phyloP scores from a whole-genome alignment of 495 filamentous ascomycete genomes.

The Aspergillus saccharolyticus region DNA sequence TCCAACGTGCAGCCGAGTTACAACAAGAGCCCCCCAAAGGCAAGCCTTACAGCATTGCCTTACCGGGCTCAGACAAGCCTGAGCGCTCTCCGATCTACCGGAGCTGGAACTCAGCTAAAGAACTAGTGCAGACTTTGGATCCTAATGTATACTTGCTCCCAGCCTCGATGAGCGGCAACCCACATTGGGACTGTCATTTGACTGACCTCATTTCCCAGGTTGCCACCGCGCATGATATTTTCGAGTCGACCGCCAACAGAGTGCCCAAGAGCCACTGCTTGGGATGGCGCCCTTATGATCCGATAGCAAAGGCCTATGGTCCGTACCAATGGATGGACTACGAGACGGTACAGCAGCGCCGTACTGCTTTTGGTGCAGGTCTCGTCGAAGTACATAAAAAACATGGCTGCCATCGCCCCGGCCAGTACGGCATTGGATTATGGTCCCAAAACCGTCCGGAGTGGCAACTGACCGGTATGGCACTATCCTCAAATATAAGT shows the following conservation, averaged over 20 bases:
- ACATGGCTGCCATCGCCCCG: conserved; percentile 51
- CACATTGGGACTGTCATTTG: background rate
- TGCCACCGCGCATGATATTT: conserved; percentile 72
- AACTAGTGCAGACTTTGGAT: conserved; percentile 67
- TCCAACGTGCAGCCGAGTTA: conserved; percentile 41
- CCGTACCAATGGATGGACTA: conserved; percentile 83
- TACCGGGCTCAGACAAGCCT: conserved; percentile 68
- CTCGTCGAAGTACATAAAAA: conserved; percentile 75
- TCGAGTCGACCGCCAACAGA: conserved; percentile 63
- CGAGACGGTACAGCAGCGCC: conserved; percentile 68
- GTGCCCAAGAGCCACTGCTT: conserved; percentile 62
- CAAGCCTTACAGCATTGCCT: conserved; percentile 50
- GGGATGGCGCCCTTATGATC: conserved; percentile 76
- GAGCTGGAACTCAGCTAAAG: conserved; percentile 70
- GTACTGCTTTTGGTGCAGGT: conserved; percentile 81
- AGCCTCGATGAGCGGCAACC: background rate
- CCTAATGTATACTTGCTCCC: conserved; percentile 50
- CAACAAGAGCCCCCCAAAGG: conserved; percentile 40
- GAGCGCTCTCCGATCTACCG: conserved; percentile 76
- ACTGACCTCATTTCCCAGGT: conserved; percentile 32
- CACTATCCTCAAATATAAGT: background rate
- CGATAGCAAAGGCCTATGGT: conserved; percentile 68
- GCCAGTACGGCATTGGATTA: conserved; percentile 80
- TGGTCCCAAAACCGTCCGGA: conserved; percentile 97
- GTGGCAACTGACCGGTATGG: conserved; percentile 87